Conservation (phyloP, 2,329 filamentous ascomycete genomes). For the Fusarium camptoceras region DNA sequence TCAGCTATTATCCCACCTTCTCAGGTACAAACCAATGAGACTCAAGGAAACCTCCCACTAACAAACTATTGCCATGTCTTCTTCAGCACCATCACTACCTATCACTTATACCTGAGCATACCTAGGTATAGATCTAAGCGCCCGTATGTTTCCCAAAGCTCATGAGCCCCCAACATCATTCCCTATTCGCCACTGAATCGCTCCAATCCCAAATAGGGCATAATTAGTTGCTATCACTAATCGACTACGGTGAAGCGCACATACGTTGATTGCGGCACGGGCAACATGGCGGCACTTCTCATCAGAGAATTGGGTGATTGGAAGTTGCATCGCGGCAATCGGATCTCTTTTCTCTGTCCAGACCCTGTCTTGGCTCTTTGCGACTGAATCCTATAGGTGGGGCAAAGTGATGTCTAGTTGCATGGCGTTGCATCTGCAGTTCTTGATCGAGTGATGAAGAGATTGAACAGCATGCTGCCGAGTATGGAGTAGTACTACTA, state of each 20-base stretch:
- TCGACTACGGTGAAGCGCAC: slow-evolving; percentile 7
- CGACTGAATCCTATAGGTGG: slow-evolving; percentile 18
- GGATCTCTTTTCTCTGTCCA: neutral
- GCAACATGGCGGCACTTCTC: slow-evolving; percentile 26
- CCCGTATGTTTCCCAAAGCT: slow-evolving; percentile 12
- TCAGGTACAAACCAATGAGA: slow-evolving; percentile 17
- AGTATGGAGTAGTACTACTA: neutral
- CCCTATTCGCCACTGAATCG: slow-evolving; percentile 15
- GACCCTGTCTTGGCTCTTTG: slow-evolving; percentile 1
- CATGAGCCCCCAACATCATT: neutral
- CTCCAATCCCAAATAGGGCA: neutral
- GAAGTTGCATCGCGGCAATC: slow-evolving; percentile 16
- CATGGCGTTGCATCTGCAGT: slow-evolving; percentile 10
- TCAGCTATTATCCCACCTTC: neutral
- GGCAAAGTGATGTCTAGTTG: slow-evolving; percentile 2
- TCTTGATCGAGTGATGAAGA: slow-evolving; percentile 33
- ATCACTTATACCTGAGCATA: slow-evolving; percentile 2
- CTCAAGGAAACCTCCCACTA: neutral
- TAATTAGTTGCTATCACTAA: neutral
- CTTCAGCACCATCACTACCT: slow-evolving; percentile 14
- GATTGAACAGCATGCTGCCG: neutral
- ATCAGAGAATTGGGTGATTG: slow-evolving; percentile 25
- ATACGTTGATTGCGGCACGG: slow-evolving; percentile 11
- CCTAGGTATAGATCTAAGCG: slow-evolving; percentile 29
- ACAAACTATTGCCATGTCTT: slow-evolving; percentile 16